Evolutionary conservation across 2,329 filamentous ascomycete species (phyloP).

Genomic region (Colletotrichum siamense): DNA sequence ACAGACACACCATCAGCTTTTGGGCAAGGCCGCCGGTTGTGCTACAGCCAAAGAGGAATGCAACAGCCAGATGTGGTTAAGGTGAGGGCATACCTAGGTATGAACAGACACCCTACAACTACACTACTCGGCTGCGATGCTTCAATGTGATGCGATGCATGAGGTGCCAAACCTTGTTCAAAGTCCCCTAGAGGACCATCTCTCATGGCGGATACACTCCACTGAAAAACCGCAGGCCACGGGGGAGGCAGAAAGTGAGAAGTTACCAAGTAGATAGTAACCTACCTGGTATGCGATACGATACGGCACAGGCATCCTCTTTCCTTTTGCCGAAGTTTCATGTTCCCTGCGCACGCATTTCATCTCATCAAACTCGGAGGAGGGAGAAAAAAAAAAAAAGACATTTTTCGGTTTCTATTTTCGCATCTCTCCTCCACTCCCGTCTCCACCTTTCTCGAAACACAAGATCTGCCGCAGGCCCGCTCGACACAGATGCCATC

Average conservation of each 20-base stretch:
- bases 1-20: background rate
- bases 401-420: conserved; percentile 7
- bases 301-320: background rate
- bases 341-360: conserved; percentile 12
- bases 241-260: background rate
- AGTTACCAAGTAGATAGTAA: background rate
- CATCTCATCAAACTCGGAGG: conserved; percentile 1
- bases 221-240: background rate
- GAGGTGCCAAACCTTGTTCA: background rate
- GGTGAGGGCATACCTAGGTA: background rate
- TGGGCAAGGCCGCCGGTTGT: background rate
- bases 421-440: conserved; percentile 6
- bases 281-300: background rate
- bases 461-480: conserved; percentile 17
- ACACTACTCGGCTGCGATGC: background rate
- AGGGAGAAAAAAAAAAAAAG: background rate
- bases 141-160: background rate
- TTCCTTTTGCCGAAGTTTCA: conserved; percentile 16
- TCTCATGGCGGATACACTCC: background rate
- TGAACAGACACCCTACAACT: background rate
- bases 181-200: background rate
- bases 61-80: background rate
- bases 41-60: background rate
- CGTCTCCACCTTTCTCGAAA: conserved; percentile 13
- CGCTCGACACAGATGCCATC: background rate